These are phyloP conservation scores for Kodamaea restingae DNA, from an alignment of 805 yeast species.

Conservation along the genomic window DNA sequence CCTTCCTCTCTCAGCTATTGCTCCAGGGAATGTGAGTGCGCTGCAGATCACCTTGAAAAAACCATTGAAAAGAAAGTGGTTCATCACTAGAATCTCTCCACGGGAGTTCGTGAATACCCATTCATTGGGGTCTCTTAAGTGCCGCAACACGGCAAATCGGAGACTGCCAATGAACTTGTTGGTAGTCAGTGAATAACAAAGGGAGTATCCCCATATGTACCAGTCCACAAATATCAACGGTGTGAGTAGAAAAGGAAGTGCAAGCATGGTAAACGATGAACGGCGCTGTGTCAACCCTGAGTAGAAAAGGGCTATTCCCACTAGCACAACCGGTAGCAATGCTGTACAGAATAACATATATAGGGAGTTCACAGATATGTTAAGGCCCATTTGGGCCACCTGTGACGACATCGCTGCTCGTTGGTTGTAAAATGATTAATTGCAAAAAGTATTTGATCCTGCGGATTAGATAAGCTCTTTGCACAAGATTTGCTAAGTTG, in stretches of 20 bases:
- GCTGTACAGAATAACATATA: slow-evolving; percentile 35
- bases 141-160: slow-evolving; percentile 17
- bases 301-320: slow-evolving; percentile 39
- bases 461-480: too few species aligned
- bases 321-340: slow-evolving; percentile 26
- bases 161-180: slow-evolving; percentile 28
- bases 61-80: slow-evolving; percentile 39
- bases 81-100: slow-evolving; percentile 34
- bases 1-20: slow-evolving; percentile 42
- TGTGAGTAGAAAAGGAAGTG: slow-evolving; percentile 29
- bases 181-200: slow-evolving; percentile 33
- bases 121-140: slow-evolving; percentile 16
- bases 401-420: neutral
- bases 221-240: slow-evolving; percentile 38
- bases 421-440: neutral
- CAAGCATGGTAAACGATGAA: slow-evolving; percentile 38
- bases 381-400: slow-evolving; percentile 8
- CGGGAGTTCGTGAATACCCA: slow-evolving; percentile 31
- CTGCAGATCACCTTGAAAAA: slow-evolving; percentile 37
- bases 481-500: too few species aligned
- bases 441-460: too few species aligned
- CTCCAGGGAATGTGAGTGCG: slow-evolving; percentile 41
- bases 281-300: slow-evolving; percentile 42
- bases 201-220: slow-evolving; percentile 44
- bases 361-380: slow-evolving; percentile 21